These are phyloP conservation scores for Ilyonectria destructans DNA, from an alignment of 2,329 filamentous ascomycete species.

Conservation along the genomic window DNA sequence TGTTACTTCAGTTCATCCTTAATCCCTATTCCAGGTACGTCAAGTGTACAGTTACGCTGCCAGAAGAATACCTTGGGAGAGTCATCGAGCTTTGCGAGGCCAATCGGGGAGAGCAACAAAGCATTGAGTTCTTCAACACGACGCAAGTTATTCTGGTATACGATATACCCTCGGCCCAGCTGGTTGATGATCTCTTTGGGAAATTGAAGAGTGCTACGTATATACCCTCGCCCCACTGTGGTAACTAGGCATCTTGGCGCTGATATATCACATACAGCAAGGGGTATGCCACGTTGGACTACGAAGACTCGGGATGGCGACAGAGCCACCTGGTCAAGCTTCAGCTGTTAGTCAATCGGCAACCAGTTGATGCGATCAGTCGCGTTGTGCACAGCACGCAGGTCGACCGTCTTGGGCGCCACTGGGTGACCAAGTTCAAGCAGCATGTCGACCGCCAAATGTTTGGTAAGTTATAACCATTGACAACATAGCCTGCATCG, in stretches of 20 bases:
- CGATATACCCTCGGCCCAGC: slow-evolving; percentile 86
- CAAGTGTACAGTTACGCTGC: slow-evolving; percentile 87
- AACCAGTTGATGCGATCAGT: slow-evolving; percentile 94
- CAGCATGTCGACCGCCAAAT: slow-evolving; percentile 97
- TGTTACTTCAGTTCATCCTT: background rate
- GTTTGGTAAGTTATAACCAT: slow-evolving; percentile 70
- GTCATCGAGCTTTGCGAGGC: slow-evolving; percentile 96
- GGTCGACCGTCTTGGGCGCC: slow-evolving; percentile 83
- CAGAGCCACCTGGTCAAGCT: slow-evolving; percentile 87
- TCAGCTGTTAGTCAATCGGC: slow-evolving; percentile 93
- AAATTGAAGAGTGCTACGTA: slow-evolving; percentile 90
- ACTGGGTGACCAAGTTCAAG: slow-evolving; percentile 97
- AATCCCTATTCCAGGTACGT: slow-evolving; percentile 71
- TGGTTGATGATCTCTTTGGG: slow-evolving; percentile 98
- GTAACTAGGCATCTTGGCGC: background rate
- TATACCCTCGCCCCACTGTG: slow-evolving; percentile 31
- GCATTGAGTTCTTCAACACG: slow-evolving; percentile 91
- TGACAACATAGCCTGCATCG: background rate
- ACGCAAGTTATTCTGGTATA: slow-evolving; percentile 97
- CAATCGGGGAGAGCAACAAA: slow-evolving; percentile 89
- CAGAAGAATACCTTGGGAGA: slow-evolving; percentile 93
- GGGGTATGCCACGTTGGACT: slow-evolving; percentile 96
- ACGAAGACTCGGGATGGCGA: slow-evolving; percentile 94
- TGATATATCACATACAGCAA: slow-evolving; percentile 64
- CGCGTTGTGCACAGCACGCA: slow-evolving; percentile 89